Conservation (phyloP, 148 eudicot species). For the Silene uniflora region DNA sequence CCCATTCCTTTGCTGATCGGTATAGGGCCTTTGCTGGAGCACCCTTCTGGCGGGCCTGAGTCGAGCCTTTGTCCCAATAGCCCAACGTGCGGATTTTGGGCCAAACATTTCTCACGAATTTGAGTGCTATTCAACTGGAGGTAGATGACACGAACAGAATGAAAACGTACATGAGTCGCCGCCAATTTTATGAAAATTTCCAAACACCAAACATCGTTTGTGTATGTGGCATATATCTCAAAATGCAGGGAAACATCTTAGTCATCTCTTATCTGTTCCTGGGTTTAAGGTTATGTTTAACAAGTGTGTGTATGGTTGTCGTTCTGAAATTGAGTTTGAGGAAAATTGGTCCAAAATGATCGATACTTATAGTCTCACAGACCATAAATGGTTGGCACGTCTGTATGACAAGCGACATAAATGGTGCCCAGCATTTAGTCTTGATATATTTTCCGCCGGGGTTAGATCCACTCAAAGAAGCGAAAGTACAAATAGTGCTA, state of each 20-base stretch:
- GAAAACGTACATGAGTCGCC: no score
- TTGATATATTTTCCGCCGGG: slow-evolving; percentile 1
- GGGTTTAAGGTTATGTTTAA: neutral
- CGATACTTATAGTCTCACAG: neutral
- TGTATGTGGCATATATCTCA: slow-evolving; percentile 9
- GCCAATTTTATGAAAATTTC: no score
- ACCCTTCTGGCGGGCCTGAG: no score
- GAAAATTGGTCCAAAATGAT: neutral
- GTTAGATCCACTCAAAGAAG: neutral
- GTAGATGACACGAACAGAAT: no score
- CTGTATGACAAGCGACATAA: neutral
- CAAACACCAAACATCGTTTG: neutral
- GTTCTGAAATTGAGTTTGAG: neutral
- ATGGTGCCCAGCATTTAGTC: slow-evolving; percentile 8
- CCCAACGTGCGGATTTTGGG: no score
- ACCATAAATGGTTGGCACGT: slow-evolving; percentile 3
- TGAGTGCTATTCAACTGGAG: no score
- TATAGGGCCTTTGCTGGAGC: no score
- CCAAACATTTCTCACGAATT: no score
- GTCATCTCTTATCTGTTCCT: neutral
- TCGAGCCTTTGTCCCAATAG: no score
- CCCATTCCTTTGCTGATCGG: no score
- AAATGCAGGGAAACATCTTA: slow-evolving; percentile 1
- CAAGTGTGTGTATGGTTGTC: slow-evolving; percentile 5
- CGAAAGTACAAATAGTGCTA: neutral